Evolutionary conservation across 805 yeast genomes (phyloP).

Genomic region (Sugiyamaella mastotermitis): DNA sequence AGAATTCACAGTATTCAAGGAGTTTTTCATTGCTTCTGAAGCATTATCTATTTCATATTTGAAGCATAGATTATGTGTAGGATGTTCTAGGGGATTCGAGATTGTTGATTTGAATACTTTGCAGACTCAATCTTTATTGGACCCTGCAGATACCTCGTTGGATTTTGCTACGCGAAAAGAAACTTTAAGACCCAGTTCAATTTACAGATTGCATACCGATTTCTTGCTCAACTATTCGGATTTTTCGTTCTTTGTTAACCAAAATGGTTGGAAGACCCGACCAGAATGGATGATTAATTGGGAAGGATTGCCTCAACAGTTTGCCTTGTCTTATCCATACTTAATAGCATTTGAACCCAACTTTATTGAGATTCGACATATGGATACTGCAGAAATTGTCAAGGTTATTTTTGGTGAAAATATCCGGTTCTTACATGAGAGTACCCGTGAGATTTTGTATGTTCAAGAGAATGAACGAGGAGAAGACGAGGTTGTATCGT

Average conservation of each 20-base stretch:
- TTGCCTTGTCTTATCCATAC: slow-evolving; percentile 92
- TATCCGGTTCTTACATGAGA: slow-evolving; percentile 80
- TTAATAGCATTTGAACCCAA: slow-evolving; percentile 82
- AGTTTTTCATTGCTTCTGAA: slow-evolving; percentile 77
- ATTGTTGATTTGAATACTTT: slow-evolving; percentile 81
- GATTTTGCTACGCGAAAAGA: slow-evolving; percentile 87
- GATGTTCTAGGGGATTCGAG: slow-evolving; percentile 95
- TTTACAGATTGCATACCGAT: slow-evolving; percentile 83
- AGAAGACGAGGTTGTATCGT: slow-evolving; percentile 82
- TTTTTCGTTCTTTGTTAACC: slow-evolving; percentile 88
- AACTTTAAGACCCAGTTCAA: slow-evolving; percentile 81
- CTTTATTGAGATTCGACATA: slow-evolving; percentile 88
- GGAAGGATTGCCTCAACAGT: slow-evolving; percentile 93
- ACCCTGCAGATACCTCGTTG: slow-evolving; percentile 96
- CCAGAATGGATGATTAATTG: slow-evolving; percentile 92
- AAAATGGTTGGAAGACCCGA: slow-evolving; percentile 93
- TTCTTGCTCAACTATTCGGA: slow-evolving; percentile 86
- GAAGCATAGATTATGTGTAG: slow-evolving; percentile 84
- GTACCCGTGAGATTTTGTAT: slow-evolving; percentile 88
- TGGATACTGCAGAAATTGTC: slow-evolving; percentile 77
- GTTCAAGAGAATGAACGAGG: slow-evolving; percentile 90
- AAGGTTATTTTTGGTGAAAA: slow-evolving; percentile 91
- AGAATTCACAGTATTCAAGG: slow-evolving; percentile 66
- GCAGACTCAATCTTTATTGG: slow-evolving; percentile 81
- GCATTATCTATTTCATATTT: slow-evolving; percentile 88